A percentile compares a stretch with the other conserved stretches of the same genome.
phyloP scores from a whole-genome alignment of 176 grass and related monocot genomes.

The Elymus sibiricus region DNA sequence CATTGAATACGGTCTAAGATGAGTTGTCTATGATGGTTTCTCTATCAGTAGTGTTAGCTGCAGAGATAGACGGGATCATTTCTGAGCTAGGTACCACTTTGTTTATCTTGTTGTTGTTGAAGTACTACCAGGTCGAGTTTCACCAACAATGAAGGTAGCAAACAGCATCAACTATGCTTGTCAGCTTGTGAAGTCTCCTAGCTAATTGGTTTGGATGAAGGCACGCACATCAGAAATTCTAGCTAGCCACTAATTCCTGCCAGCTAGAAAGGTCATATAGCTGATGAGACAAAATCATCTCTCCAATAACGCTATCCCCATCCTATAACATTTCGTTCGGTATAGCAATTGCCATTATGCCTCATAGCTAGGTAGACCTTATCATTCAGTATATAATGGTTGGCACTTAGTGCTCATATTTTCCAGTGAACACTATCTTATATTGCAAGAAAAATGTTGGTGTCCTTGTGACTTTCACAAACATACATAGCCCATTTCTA shows the following conservation, averaged over 20 bases:
- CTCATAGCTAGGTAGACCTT: neutral
- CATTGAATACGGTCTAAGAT: neutral
- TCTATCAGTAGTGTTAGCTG: neutral
- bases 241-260: neutral
- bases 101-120: neutral
- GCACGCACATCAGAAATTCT: neutral
- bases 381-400: neutral
- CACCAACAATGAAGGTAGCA: neutral
- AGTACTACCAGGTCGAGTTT: neutral
- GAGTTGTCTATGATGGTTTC: neutral
- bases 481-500: neutral
- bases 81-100: neutral
- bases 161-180: neutral
- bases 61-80: neutral
- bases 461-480: no score
- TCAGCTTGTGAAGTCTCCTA: neutral
- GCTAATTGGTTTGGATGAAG: neutral
- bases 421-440: neutral
- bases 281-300: slow-evolving; percentile 27
- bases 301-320: neutral
- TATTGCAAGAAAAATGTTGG: neutral
- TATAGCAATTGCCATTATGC: neutral
- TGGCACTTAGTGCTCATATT: neutral
- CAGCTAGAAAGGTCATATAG: slow-evolving; percentile 11
- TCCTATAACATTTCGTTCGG: neutral